Evolutionary conservation across 1,284 basidiomycete genomes (phyloP).

Genomic region (Trichosporon ovoides): DNA sequence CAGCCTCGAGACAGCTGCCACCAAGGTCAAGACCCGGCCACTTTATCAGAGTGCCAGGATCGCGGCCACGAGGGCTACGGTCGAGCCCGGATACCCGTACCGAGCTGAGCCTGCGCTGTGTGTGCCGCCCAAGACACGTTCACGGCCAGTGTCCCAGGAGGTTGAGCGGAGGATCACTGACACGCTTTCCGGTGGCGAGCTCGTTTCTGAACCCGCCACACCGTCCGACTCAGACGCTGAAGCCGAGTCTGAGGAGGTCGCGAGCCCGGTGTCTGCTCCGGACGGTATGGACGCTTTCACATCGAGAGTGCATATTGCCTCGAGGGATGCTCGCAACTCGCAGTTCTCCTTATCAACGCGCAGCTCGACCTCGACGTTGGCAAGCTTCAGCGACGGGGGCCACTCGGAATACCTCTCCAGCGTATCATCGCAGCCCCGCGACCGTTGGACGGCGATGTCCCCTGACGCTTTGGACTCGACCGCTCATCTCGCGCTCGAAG

Average conservation of each 20-base stretch:
- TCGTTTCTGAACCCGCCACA: background rate
- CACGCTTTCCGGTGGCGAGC: background rate
- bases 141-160: background rate
- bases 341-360: background rate
- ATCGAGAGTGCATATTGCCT: background rate
- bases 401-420: background rate
- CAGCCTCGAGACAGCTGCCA: background rate
- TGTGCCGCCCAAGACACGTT: background rate
- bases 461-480: background rate
- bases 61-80: background rate
- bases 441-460: background rate
- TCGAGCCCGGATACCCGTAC: background rate
- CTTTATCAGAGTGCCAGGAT: background rate
- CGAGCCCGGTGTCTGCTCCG: background rate
- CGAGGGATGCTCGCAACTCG: background rate
- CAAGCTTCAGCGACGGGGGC: background rate
- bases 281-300: slow-evolving; percentile 3
- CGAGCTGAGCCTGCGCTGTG: background rate
- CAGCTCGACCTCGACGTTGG: background rate
- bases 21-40: background rate
- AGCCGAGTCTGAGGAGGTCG: background rate
- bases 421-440: background rate
- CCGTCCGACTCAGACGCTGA: background rate
- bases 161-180: background rate
- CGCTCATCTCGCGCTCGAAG: background rate